These are phyloP conservation scores for Zalaria sp. DNA, from an alignment of 2,329 filamentous ascomycete species.

Conservation along the genomic window DNA sequence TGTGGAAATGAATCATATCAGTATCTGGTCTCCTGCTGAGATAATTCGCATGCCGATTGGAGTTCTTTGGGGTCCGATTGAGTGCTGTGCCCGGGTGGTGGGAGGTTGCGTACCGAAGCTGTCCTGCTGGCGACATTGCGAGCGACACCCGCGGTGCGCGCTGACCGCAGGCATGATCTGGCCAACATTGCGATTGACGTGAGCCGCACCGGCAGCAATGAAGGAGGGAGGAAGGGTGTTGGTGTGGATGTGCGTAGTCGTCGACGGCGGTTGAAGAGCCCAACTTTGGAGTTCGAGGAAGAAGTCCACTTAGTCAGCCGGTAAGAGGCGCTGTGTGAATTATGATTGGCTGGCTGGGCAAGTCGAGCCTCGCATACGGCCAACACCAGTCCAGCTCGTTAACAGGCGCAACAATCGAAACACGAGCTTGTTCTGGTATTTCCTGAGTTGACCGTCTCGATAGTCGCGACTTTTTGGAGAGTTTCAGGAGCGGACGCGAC, in stretches of 20 bases:
- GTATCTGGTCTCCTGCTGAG: background rate
- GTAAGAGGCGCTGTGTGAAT: background rate
- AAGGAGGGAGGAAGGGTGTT: slow-evolving; percentile 1
- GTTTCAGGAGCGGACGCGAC: too few species aligned
- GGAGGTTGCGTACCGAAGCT: slow-evolving; percentile 24
- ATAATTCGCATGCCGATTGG: slow-evolving; percentile 7
- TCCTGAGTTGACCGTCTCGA: too few species aligned
- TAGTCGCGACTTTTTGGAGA: too few species aligned
- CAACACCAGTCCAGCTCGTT: background rate
- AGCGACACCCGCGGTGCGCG: slow-evolving; percentile 79
- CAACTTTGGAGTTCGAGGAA: too few species aligned
- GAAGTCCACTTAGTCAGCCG: background rate
- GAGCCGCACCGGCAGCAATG: background rate
- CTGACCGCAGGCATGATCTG: slow-evolving; percentile 77
- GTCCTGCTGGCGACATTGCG: slow-evolving; percentile 37
- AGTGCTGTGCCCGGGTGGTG: background rate
- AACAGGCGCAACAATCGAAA: background rate
- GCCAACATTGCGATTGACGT: slow-evolving; percentile 55
- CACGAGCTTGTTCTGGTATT: too few species aligned
- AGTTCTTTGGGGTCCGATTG: slow-evolving; percentile 12
- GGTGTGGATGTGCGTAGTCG: background rate
- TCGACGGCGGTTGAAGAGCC: background rate
- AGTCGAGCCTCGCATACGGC: background rate
- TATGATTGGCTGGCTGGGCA: slow-evolving; percentile 1
- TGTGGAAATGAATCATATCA: slow-evolving; percentile 15